Conservation (phyloP, 352 stramenopile genomes). For the Blastocystis sp. region DNA sequence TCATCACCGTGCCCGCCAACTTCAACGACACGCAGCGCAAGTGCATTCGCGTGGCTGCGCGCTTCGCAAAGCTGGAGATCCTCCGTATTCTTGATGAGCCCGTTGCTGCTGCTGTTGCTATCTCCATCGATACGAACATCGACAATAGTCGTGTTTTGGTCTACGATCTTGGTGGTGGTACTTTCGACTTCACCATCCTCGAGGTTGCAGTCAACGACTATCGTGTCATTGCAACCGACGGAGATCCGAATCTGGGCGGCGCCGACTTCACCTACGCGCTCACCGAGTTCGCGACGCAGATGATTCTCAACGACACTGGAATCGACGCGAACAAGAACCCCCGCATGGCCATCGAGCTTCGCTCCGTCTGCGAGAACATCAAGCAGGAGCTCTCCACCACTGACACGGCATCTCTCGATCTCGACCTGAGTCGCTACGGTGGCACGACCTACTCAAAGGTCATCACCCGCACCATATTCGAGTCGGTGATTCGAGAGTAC, state of each 20-base stretch:
- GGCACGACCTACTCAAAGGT: neutral
- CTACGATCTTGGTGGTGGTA: slow-evolving; percentile 81
- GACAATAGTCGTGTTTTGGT: slow-evolving; percentile 74
- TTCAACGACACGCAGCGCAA: slow-evolving; percentile 69
- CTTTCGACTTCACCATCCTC: slow-evolving; percentile 79
- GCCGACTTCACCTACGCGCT: slow-evolving; percentile 77
- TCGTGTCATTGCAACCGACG: slow-evolving; percentile 78
- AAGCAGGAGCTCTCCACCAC: slow-evolving; percentile 26
- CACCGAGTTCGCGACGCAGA: neutral
- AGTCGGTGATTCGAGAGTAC: slow-evolving; percentile 6
- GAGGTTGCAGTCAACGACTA: slow-evolving; percentile 49
- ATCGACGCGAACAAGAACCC: slow-evolving; percentile 13
- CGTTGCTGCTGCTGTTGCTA: slow-evolving; percentile 34
- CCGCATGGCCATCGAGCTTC: slow-evolving; percentile 28
- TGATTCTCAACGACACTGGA: slow-evolving; percentile 10
- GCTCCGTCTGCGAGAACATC: slow-evolving; percentile 27
- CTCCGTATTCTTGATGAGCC: slow-evolving; percentile 51
- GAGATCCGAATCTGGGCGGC: slow-evolving; percentile 77
- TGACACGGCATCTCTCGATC: neutral
- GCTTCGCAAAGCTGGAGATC: slow-evolving; percentile 37
- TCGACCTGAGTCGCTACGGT: slow-evolving; percentile 17
- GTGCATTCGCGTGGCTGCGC: slow-evolving; percentile 27
- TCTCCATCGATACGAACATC: slow-evolving; percentile 63
- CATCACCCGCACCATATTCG: slow-evolving; percentile 24
- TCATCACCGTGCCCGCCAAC: slow-evolving; percentile 54